phyloP scores from a whole-genome alignment of 23 red algal genomes.

The Pyropia yezoensis region DNA sequence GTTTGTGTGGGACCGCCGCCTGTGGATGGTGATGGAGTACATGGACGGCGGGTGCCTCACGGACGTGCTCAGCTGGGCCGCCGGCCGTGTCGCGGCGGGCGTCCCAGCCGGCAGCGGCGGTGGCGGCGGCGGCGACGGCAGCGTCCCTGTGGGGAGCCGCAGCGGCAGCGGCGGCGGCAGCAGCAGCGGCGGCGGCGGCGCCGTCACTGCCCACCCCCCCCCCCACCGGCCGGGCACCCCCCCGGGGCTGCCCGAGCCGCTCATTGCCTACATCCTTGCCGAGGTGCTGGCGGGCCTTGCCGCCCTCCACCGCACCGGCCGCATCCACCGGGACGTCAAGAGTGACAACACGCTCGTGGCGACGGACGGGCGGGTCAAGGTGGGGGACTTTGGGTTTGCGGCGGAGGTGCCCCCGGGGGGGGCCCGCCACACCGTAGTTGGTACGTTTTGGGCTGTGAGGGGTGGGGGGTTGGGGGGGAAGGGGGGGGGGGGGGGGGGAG shows the following conservation, averaged over 20 bases:
- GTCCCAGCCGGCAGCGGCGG: neutral
- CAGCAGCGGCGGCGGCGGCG: neutral
- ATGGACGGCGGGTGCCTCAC: conserved; percentile 78
- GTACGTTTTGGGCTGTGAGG: neutral
- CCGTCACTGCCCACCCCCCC: neutral
- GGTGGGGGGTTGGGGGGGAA: no score
- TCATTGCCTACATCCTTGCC: conserved; percentile 59
- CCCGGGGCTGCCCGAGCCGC: conserved; percentile 29
- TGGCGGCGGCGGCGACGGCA: neutral
- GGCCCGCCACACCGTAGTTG: conserved; percentile 63
- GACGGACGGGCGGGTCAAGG: conserved; percentile 72
- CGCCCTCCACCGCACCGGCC: conserved; percentile 37
- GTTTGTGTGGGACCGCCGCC: conserved; percentile 35
- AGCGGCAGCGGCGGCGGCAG: neutral
- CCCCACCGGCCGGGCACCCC: neutral
- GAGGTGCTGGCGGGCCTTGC: conserved; percentile 60
- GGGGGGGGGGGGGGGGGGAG: no score
- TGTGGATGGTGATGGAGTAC: conserved; percentile 94
- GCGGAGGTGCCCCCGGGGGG: conserved; percentile 43
- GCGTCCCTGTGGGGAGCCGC: no score
- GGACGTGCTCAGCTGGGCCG: conserved; percentile 44
- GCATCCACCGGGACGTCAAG: conserved; percentile 83
- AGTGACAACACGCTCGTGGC: conserved; percentile 63
- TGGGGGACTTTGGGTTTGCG: conserved; percentile 84
- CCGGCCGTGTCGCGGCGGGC: conserved; percentile 5